Evolutionary conservation across 2,329 filamentous ascomycete genomes (phyloP), one percentile per base, ranked within the genome.

Genomic region (Cordyceps cicadae): DNA sequence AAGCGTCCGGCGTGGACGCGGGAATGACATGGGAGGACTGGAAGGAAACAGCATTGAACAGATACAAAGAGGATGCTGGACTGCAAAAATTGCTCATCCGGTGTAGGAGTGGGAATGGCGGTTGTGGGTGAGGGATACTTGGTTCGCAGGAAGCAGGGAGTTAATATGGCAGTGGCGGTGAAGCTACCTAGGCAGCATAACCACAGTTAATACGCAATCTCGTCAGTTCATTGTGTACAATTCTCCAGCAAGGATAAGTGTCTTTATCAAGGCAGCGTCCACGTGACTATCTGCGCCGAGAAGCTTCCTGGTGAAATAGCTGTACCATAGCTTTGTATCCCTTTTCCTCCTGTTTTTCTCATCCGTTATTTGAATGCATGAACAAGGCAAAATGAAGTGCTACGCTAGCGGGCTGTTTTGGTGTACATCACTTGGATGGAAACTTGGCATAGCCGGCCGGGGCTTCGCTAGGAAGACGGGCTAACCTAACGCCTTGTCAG

Each of bases 11-110:
- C 8, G 67, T 72, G 15, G 72, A 75, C 53, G 63, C 54, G 5
- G 70, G 68, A 8, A 62, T 77, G 55, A 67, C 71, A 41, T 77
- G 75, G 75, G 63, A 71, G 50, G 68, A 66, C 21, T 76, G 75
- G 75, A 77, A 71, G 64, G 60, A 52, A 17, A 63, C 60, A 52
- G 74, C 71, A 19, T 64, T 77, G 60, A 19, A 69, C n/a, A 67
- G 67, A 29, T 78, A 77, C 59, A 65, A 66, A 60, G 61, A 66
- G 19, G 70, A 70, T 61, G 14, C 52, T 59, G 62, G 63, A 26
- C 62, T 70, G 43, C 62, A 64, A 60, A 14, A 59, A 21, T 54
- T 68, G 49, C 53, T 68, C 15, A 32, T 15, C 51, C 51, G 57
- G 39, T 41, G 55, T 52, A 17, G 7, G 7, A 39, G 56, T 39